Evolutionary conservation across 148 eudicot species (phyloP), one percentile per base, ranked within the genome.

Genomic region (Rhododendron henanense): DNA sequence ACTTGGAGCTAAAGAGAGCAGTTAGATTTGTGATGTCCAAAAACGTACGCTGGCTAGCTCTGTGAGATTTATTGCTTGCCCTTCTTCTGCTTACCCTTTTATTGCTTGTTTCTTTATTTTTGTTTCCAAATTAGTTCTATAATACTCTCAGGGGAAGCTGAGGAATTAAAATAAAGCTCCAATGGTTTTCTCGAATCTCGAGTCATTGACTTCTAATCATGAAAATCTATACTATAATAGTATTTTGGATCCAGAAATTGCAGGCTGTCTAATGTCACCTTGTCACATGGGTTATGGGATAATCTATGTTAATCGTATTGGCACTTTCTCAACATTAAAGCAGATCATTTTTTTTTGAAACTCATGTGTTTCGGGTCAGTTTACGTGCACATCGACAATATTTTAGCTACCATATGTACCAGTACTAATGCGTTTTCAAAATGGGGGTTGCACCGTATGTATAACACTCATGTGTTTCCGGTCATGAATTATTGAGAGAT

Each of bases 1-100:
- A 45, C 85, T 83, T 83, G 14, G 47, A 19, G 85, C 16, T 83
- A 73, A 67, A 33, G 63, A 63, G 69, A 53, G 81, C 80, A 73
- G 87, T 81, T 86, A 44, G 84, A 65, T 28, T n/a, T 67, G 50
- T 14, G 63, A 21, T 67, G 83, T 51, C 76, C 73, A 33, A 44
- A 57, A 57, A 78, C 16, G 5, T 41, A 41, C 45, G 45, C 8
- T 41, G 45, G 37, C 41, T 73, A 71, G 37, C 13, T 31, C 57
- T 78, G 53, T 85, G 6, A 16, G 19, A 18, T 55, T 55, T 55
- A 55, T 50, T 85, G 39, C 51, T 78, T 33, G 81, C 78, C 67
- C 63, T 51, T 35, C 69, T 85, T 85, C 84, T 85, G 84, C n/a
- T 85, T 7, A 81, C 76, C 84, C 87, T 47, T 69, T 69, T 81